Base-by-base conservation (phyloP, 176 grass and related monocot species). In the Triticum turgidum region DNA sequence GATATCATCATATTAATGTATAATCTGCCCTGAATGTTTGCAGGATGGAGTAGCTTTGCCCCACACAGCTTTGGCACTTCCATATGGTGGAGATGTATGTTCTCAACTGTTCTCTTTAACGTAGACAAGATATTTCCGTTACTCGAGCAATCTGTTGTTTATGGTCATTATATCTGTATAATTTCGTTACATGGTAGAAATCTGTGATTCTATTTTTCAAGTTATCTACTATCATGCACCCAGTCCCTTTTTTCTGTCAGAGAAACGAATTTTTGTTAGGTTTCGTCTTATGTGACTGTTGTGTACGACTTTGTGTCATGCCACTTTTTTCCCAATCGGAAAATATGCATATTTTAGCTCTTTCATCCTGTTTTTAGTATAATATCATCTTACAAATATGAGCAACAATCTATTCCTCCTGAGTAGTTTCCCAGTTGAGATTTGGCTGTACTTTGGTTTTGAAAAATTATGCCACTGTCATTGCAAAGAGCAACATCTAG, bases 11-110 rank as follows among this genome's bases (percentile, higher is more conserved):
- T 38, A 81, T 21, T 20, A 69, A 77, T 61, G n/a, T 47, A n/a
- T 47, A 4, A 22, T 65, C 27, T 47, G 41, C 7, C 4, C n/a
- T 73, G 68, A 80, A 35, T 83, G 25, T 89, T 85, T 91, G 76
- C 91, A 98, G 96, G 96, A 98, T 91, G 96, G 96, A 84, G 93
- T 98, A 77, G 96, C 96, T 91, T 93, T 98, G 69, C 96, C 96
- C 22, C 85, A 94, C 82, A 98, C 96, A 71, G 86, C 79, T 82
- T 63, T 98, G 82, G 91, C 88, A 6, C 85, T 98, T 71, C 91
- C 96, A 77, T 98, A 90, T 80, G 96, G 96, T 69, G 96, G 96
- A 75, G 93, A 95, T 91, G 96, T 98, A 97, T 74, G 88, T 72
- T 74, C 42, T 25, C 44, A 69, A 37, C 65, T 69, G 34, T 67